Evolutionary conservation across 805 yeast species (phyloP), one percentile per base, ranked within the genome.

Genomic region (Candida vartiovaarae): DNA sequence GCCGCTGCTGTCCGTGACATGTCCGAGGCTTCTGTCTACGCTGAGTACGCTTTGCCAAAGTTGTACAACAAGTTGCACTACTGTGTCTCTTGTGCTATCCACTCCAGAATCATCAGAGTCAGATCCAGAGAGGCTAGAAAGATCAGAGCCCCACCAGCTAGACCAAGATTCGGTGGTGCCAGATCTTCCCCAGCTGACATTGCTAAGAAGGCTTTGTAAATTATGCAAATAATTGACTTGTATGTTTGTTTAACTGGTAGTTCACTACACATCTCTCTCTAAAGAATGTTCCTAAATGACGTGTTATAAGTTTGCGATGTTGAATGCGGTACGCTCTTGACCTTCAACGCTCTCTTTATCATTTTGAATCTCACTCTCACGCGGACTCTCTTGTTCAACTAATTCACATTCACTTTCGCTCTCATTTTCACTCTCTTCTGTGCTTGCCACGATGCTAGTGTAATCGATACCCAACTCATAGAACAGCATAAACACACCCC

Each of bases 1-100:
- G 93, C 96, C 64, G 99, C 99, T 72, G 93, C 99, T 67, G 95
- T 93, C 70, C 90, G 99, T 84, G 99, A 93, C 77, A 81, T 93
- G 75, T 86, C 96, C 64, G 99, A 93, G 78, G 99, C 99, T 66
- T 90, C 97, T 51, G 98, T 93, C 66, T 93, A 93, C 85, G 80
- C 86, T 67, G 99, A 93, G 82, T 93, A 93, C 81, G 98, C 96
- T 68, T 79, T 93, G 67, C 99, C 99, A 78, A 93, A 93, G 84
- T 84, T 93, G 70, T 93, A 91, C 95, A 86, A 93, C 88, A 93
- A 93, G 82, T 82, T 91, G 74, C 97, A 91, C 84, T 93, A 93
- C 93, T 93, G 99, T 84, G 93, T 93, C 65, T 93, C 99, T 55
- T 93, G 99, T 78, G 99, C 99, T 65, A 91, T 93, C 65, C 99